Conservation (phyloP, 805 yeast species). For the Tetrapisispora nanseiensis region DNA sequence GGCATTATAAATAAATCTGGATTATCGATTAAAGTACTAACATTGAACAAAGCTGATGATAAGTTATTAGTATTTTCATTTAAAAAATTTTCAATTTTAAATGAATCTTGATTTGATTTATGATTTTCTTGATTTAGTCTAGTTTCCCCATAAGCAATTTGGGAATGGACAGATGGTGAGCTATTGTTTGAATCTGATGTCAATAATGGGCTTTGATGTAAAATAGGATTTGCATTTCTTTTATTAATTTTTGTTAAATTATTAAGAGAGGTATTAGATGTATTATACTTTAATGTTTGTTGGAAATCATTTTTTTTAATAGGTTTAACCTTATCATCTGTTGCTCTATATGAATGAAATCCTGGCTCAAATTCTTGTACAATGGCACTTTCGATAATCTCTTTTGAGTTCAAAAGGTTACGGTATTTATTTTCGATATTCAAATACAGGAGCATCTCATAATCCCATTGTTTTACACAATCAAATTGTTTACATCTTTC, state of each 20-base stretch:
- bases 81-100: conserved; percentile 1
- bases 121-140: background rate
- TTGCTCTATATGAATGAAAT: background rate
- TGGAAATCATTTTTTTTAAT: background rate
- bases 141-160: background rate
- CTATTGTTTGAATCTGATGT: background rate
- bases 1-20: conserved; percentile 19
- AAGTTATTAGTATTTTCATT: background rate
- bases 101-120: background rate
- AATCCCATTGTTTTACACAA: conserved; percentile 51
- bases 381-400: conserved; percentile 50
- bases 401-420: conserved; percentile 41
- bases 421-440: conserved; percentile 34
- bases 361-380: conserved; percentile 3
- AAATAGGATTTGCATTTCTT: background rate
- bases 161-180: background rate
- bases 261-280: background rate
- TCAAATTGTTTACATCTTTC: conserved; percentile 36
- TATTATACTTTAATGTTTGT: background rate
- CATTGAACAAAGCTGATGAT: conserved; percentile 8
- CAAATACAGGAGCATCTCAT: conserved; percentile 43
- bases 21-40: conserved; percentile 26
- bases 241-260: background rate
- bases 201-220: background rate
- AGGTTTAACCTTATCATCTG: background rate